phyloP scores from a whole-genome alignment of 192 early-diverging fungal genomes.

The Podila minutissima region DNA sequence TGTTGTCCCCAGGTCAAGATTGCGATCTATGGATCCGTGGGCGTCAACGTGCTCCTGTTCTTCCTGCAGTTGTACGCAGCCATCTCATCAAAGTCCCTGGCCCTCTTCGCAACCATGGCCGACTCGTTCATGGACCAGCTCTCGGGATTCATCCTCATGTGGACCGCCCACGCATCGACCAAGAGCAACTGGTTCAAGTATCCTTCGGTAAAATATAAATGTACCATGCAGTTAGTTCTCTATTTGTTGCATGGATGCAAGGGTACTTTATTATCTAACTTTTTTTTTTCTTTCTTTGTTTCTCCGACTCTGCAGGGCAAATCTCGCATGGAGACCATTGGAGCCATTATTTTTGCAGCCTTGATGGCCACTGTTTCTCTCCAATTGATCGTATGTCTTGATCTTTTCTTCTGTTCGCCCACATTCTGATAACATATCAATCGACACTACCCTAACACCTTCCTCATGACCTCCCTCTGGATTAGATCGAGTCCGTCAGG shows the following conservation, averaged over 20 bases:
- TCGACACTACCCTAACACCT: not conserved
- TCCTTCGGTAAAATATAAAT: slow-evolving; percentile 63
- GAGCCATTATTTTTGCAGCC: slow-evolving; percentile 81
- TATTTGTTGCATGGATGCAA: not conserved
- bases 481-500: slow-evolving; percentile 68
- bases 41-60: slow-evolving; percentile 75
- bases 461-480: not conserved
- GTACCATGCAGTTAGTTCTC: not conserved
- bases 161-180: slow-evolving; percentile 68
- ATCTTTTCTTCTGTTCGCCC: not conserved
- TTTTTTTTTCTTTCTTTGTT: not conserved
- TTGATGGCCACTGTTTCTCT: slow-evolving; percentile 82
- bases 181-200: slow-evolving; percentile 73
- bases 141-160: slow-evolving; percentile 70
- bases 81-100: slow-evolving; percentile 76
- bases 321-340: slow-evolving; percentile 78
- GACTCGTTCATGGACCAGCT: slow-evolving; percentile 86
- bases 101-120: slow-evolving; percentile 83
- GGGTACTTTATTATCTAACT: not conserved
- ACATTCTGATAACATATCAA: not conserved
- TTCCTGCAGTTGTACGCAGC: slow-evolving; percentile 76
- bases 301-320: slow-evolving; percentile 59
- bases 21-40: slow-evolving; percentile 75
- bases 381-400: slow-evolving; percentile 65
- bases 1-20: slow-evolving; percentile 52